phyloP scores from a whole-genome alignment of 257 asterid species.

The Plantago elongata region DNA sequence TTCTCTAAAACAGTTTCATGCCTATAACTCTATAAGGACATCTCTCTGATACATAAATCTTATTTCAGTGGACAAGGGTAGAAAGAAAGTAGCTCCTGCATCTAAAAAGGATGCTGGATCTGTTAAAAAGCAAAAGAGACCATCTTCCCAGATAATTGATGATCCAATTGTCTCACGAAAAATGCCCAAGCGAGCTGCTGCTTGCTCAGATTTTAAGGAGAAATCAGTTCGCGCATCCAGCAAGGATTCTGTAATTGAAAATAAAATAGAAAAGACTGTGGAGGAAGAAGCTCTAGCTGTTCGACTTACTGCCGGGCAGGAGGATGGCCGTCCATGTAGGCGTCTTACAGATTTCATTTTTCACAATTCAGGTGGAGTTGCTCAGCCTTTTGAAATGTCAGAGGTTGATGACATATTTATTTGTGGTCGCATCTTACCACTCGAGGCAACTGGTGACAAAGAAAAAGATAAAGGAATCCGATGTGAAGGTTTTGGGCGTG shows the following conservation, averaged over 20 bases:
- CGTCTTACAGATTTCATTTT: slow-evolving; percentile 66
- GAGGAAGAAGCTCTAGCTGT: slow-evolving; percentile 77
- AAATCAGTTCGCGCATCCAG: slow-evolving; percentile 40
- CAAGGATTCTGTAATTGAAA: slow-evolving; percentile 52
- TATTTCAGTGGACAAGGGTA: slow-evolving; percentile 33
- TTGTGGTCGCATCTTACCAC: slow-evolving; percentile 68
- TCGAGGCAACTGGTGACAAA: slow-evolving; percentile 52
- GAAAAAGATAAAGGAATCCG: slow-evolving; percentile 55
- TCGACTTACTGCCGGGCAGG: slow-evolving; percentile 62
- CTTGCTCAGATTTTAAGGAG: slow-evolving; percentile 74
- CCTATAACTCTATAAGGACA: not conserved
- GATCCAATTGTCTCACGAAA: slow-evolving; percentile 42
- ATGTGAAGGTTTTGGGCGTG: slow-evolving; percentile 88
- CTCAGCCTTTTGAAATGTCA: slow-evolving; percentile 81
- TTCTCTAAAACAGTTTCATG: slow-evolving; percentile 4
- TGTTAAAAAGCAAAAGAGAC: slow-evolving; percentile 44
- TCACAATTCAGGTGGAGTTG: slow-evolving; percentile 57
- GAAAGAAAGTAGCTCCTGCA: slow-evolving; percentile 27
- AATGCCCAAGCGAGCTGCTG: slow-evolving; percentile 87
- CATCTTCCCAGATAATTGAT: slow-evolving; percentile 29
- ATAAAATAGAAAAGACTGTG: slow-evolving; percentile 39
- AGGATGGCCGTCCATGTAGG: slow-evolving; percentile 66
- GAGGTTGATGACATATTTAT: slow-evolving; percentile 73
- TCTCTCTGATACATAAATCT: slow-evolving; percentile 8
- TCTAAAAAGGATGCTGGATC: slow-evolving; percentile 34